Conservation (phyloP, 768 basidiomycete genomes). For the Sporobolomyces roseus region DNA sequence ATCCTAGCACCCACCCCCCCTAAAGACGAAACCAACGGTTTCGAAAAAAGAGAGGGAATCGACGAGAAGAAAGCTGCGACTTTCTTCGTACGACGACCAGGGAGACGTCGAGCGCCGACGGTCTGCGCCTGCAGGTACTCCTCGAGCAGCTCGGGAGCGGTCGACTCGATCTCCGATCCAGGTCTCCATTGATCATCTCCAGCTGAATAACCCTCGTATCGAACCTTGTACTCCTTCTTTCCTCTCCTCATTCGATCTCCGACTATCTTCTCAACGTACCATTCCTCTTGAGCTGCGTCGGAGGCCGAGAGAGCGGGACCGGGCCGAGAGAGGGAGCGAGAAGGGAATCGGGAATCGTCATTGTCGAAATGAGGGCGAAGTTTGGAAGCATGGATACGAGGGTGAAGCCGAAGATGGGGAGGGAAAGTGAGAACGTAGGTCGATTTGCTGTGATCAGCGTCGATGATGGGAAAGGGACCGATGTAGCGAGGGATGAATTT, state of each 20-base stretch:
- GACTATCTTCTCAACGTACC: slow-evolving; percentile 5
- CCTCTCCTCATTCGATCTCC: not conserved
- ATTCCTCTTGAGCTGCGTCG: slow-evolving; percentile 5
- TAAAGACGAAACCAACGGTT: not conserved
- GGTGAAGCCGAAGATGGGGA: slow-evolving; percentile 8
- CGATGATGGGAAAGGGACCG: slow-evolving; percentile 3
- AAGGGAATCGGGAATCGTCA: slow-evolving; percentile 12
- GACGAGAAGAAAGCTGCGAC: not conserved
- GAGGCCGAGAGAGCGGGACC: not conserved
- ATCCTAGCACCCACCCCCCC: slow-evolving; percentile 18
- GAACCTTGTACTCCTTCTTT: slow-evolving; percentile 8
- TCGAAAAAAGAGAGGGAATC: not conserved
- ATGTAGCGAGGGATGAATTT: slow-evolving; percentile 9
- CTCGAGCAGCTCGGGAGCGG: not conserved
- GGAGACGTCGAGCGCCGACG: not conserved
- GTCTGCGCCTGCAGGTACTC: not conserved
- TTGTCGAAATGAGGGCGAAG: slow-evolving; percentile 15
- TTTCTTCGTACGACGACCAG: not conserved
- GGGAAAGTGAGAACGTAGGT: not conserved
- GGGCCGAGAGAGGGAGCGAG: slow-evolving; percentile 1
- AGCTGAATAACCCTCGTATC: slow-evolving; percentile 10
- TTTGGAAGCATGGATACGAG: not conserved
- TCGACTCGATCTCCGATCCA: not conserved
- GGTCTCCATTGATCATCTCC: slow-evolving; percentile 4
- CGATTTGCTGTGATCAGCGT: not conserved